Conservation (phyloP, 192 early-diverging fungal species). For the Coemansia sp. region DNA sequence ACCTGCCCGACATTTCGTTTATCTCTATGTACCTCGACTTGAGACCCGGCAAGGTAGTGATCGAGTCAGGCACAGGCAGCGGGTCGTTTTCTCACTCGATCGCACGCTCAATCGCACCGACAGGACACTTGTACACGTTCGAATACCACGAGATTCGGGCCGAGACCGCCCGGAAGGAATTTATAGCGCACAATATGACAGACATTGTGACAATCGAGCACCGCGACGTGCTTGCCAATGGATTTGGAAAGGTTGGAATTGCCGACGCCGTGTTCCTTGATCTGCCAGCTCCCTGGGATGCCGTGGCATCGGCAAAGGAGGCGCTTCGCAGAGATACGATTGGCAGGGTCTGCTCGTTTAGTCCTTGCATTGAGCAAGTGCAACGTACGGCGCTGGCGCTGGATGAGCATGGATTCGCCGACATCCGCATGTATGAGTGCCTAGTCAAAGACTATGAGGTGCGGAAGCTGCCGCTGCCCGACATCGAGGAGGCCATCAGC, state of each 20-base stretch:
- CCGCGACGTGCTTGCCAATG: constrained; percentile 77
- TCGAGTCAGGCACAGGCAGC: constrained; percentile 94
- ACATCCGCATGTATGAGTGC: constrained; percentile 95
- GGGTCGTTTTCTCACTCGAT: constrained; percentile 99
- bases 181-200: constrained; percentile 73
- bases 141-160: constrained; percentile 90
- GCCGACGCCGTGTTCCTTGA: constrained; percentile 96
- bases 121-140: constrained; percentile 90
- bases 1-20: constrained; percentile 93
- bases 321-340: constrained; percentile 80
- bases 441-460: constrained; percentile 81
- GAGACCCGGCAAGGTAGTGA: constrained; percentile 79
- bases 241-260: constrained; percentile 74
- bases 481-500: constrained; percentile 68
- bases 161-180: constrained; percentile 70
- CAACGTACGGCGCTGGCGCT: constrained; percentile 76
- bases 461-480: constrained; percentile 61
- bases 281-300: constrained; percentile 96
- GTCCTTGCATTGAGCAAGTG: constrained; percentile 97
- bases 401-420: constrained; percentile 84
- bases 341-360: constrained; percentile 93
- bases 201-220: constrained; percentile 73
- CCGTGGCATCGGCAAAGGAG: constrained; percentile 79
- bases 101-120: constrained; percentile 83
- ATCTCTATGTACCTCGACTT: constrained; percentile 82